A percentile compares a stretch with the other conserved stretches of the same genome.
Evolutionary conservation across 768 basidiomycete species (phyloP).

Genomic region (Pisolithus sp.): DNA sequence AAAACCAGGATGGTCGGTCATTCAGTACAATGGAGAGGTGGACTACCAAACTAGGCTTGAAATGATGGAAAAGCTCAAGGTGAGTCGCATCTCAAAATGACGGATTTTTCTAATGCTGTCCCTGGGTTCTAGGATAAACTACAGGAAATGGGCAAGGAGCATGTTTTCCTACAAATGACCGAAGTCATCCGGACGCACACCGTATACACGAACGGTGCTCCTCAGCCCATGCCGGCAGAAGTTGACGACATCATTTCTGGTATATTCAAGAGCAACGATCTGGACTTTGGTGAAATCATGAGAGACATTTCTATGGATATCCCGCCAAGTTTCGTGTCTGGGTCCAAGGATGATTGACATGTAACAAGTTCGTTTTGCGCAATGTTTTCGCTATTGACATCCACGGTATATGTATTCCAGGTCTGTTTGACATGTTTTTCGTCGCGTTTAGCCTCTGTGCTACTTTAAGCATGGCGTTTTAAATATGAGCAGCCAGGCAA

Average conservation of each 20-base stretch:
- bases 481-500: too few species aligned
- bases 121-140: constrained; percentile 20
- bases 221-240: constrained; percentile 23
- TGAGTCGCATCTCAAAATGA: constrained; percentile 1
- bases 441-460: too few species aligned
- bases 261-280: constrained; percentile 25
- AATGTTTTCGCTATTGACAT: not conserved
- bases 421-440: not conserved
- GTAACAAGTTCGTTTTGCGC: constrained; percentile 7
- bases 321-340: constrained; percentile 16
- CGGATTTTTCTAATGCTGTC: not conserved
- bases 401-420: not conserved
- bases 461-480: too few species aligned
- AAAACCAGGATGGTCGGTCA: constrained; percentile 20
- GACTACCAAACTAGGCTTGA: constrained; percentile 15
- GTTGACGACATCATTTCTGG: constrained; percentile 27
- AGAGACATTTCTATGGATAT: constrained; percentile 15
- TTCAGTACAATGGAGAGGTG: constrained; percentile 23
- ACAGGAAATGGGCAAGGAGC: constrained; percentile 22
- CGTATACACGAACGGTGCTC: constrained; percentile 16
- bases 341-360: constrained; percentile 22
- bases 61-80: constrained; percentile 27
- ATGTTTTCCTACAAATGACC: constrained; percentile 28
- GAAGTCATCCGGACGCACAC: constrained; percentile 29
- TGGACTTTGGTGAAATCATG: constrained; percentile 26